Conservation (phyloP, 352 stramenopile genomes). For the Pythium phragmiticola region DNA sequence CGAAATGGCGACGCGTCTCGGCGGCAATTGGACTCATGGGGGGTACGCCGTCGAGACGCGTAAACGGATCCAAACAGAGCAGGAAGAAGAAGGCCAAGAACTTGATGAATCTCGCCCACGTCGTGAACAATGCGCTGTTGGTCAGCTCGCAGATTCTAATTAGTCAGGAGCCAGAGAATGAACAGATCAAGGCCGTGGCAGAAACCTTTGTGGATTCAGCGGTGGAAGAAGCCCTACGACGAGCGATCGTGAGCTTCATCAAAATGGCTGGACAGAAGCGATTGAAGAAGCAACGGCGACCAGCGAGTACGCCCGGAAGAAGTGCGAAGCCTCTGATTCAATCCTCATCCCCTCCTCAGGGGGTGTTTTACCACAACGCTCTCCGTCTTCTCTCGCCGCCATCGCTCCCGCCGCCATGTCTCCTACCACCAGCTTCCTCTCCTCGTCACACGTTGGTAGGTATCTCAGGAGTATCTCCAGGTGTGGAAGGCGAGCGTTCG, state of each 20-base stretch:
- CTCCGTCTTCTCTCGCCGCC: slow-evolving; percentile 28
- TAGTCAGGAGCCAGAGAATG: slow-evolving; percentile 6
- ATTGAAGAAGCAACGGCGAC: slow-evolving; percentile 7
- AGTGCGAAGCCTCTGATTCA: background rate
- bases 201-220: background rate
- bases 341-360: slow-evolving; percentile 5
- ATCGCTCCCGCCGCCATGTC: slow-evolving; percentile 24
- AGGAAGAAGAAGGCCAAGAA: slow-evolving; percentile 10
- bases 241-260: background rate
- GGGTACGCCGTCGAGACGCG: slow-evolving; percentile 4
- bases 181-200: slow-evolving; percentile 1
- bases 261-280: slow-evolving; percentile 2
- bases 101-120: slow-evolving; percentile 7
- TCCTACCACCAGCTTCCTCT: slow-evolving; percentile 2
- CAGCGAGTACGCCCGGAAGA: slow-evolving; percentile 4
- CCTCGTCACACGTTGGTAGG: slow-evolving; percentile 10
- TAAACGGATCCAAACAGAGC: slow-evolving; percentile 8
- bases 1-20: slow-evolving; percentile 20
- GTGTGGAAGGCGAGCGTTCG: background rate
- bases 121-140: slow-evolving; percentile 14
- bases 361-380: slow-evolving; percentile 34
- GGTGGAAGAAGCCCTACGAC: slow-evolving; percentile 5
- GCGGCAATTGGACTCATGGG: slow-evolving; percentile 18
- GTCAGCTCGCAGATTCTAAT: background rate
- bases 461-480: background rate